Conservation (phyloP, 2,329 filamentous ascomycete species). For the Curvularia lunata region DNA sequence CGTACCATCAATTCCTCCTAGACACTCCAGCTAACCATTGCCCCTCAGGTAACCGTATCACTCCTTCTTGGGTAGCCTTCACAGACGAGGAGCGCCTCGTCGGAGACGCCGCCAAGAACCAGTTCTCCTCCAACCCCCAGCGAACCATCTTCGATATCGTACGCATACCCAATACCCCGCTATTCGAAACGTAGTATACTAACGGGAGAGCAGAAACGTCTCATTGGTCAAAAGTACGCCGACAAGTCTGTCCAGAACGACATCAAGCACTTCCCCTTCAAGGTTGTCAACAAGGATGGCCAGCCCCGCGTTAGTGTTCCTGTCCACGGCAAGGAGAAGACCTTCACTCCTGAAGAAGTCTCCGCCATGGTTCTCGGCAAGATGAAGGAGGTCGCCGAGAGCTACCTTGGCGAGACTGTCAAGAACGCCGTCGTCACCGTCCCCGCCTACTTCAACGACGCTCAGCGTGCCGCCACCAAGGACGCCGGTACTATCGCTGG, state of each 20-base stretch:
- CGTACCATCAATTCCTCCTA: not conserved
- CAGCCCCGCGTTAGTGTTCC: constrained; percentile 85
- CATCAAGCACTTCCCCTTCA: constrained; percentile 98
- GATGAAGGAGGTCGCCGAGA: constrained; percentile 84
- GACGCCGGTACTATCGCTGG: constrained; percentile 91
- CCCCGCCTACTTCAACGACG: constrained; percentile 98
- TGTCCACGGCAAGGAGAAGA: constrained; percentile 69
- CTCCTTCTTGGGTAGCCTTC: constrained; percentile 84
- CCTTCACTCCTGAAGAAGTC: constrained; percentile 80
- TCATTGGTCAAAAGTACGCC: constrained; percentile 60
- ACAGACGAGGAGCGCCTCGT: constrained; percentile 97
- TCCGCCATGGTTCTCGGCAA: constrained; percentile 71
- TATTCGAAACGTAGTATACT: constrained; percentile 22
- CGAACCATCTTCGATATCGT: constrained; percentile 57
- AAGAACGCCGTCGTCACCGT: constrained; percentile 92
- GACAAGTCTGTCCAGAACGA: constrained; percentile 81
- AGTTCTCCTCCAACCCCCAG: constrained; percentile 57
- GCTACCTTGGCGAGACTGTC: constrained; percentile 80
- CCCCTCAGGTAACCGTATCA: constrained; percentile 51
- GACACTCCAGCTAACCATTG: constrained; percentile 29
- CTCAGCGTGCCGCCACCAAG: constrained; percentile 96
- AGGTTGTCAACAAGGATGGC: constrained; percentile 84
- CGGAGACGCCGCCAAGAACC: constrained; percentile 75
- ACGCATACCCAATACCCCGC: constrained; percentile 20
- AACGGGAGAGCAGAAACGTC: constrained; percentile 54